Evolutionary conservation across 2,329 filamentous ascomycete species (phyloP), one percentile per base, ranked within the genome.

Genomic region (Cercospora sesami): DNA sequence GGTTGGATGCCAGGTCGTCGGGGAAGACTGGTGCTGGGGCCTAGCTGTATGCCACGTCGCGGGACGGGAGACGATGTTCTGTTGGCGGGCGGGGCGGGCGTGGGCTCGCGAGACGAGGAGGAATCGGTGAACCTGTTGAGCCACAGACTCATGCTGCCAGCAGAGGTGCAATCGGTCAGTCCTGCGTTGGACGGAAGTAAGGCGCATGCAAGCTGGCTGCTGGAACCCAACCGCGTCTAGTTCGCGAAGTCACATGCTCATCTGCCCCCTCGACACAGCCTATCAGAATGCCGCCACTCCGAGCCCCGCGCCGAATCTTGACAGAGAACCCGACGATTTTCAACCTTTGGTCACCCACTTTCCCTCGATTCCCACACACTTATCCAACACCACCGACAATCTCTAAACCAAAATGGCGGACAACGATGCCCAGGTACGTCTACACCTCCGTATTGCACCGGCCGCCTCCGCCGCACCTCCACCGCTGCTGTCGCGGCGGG

Each of bases 1-100:
- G 92, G 89, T 59, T 85, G 88, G 48, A 90, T 80, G 14, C 87
- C 88, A 23, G 91, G 87, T 67, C 92, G 86, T 74, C 89, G 87
- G 12, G 88, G 89, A 36, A 89, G 87, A 67, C 62, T 64, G 18
- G 89, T 82, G 73, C 89, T 89, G 8, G 91, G 91, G 51, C 86
- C 89, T 67, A 91, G 86, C 76, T 86, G 88, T 76, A 86, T 88
- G 12, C 90, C 87, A 61, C 90, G 87, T 77, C 90, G 86, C 72
- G 87, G 86, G 48, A 89, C 85, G 59, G 92, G 91, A 71, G 92
- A 93, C 76, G 88, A 91, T 60, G 90, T 83, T 77, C 92, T 88
- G 78, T 86, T 89, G 68, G 85, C 84, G 68, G 88, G 82, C 76
- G 88, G 84, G 66, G 87, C 84, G 80, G 87, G 83, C 78, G 87